Conservation (phyloP, 1,139 yeast species). For the Geotrichum bryndzae region DNA sequence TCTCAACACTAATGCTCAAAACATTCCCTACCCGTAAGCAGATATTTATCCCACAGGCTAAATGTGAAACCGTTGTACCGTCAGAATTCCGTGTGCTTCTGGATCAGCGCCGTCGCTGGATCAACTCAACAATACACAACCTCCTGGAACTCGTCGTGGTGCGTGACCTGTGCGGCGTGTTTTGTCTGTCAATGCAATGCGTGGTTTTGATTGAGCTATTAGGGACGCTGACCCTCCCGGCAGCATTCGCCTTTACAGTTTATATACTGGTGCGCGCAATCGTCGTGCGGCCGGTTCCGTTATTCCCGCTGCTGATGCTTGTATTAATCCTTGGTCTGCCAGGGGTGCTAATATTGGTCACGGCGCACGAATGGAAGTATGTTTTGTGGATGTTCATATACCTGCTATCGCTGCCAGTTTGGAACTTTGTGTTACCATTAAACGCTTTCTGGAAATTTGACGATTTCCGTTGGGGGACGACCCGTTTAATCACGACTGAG, state of each 20-base stretch:
- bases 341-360: slow-evolving; percentile 70
- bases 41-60: slow-evolving; percentile 34
- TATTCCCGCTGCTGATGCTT: slow-evolving; percentile 66
- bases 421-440: slow-evolving; percentile 83
- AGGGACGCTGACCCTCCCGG: slow-evolving; percentile 66
- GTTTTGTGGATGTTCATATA: slow-evolving; percentile 74
- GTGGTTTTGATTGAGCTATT: slow-evolving; percentile 34
- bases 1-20: slow-evolving; percentile 34
- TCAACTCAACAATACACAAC: slow-evolving; percentile 37
- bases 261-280: slow-evolving; percentile 71
- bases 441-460: slow-evolving; percentile 93
- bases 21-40: slow-evolving; percentile 35
- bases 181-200: slow-evolving; percentile 37
- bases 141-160: slow-evolving; percentile 34
- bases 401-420: slow-evolving; percentile 72
- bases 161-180: slow-evolving; percentile 35
- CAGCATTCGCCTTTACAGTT: slow-evolving; percentile 74
- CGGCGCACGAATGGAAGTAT: slow-evolving; percentile 68
- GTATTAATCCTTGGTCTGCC: slow-evolving; percentile 80
- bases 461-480: slow-evolving; percentile 94
- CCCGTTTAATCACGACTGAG: slow-evolving; percentile 50
- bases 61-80: slow-evolving; percentile 35
- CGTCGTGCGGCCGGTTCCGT: slow-evolving; percentile 69
- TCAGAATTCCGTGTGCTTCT: slow-evolving; percentile 31
- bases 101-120: slow-evolving; percentile 39